Base-by-base conservation (phyloP, 2,329 filamentous ascomycete genomes). In the Botrytis byssoidea region DNA sequence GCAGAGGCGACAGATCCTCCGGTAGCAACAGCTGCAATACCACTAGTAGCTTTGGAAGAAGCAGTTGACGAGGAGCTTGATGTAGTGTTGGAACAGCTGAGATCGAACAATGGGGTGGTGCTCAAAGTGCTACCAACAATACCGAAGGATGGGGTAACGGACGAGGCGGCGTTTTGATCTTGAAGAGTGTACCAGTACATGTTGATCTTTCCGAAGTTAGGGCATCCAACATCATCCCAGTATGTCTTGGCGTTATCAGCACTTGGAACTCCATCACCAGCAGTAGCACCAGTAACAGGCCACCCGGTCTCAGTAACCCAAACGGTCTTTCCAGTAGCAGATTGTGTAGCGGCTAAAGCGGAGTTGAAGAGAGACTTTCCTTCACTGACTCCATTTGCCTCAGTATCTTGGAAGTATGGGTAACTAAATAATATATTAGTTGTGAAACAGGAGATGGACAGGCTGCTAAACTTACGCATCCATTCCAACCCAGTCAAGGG, bases 231-330 rank as follows among this genome's bases (percentile, higher is more conserved):
- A 64, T 91, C 85, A 78, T 93, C 86, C 92, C 93, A 97, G 87
- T 89, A 97, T n/a, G 83, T 87, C 85, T 93, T 86, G 61, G 94
- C 93, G 80, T 95, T 95, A 71, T 86, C 84, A 46, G 84, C 76
- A 51, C 85, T 90, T 9, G 94, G 86, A 16, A 91, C 86, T 59
- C 89, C 93, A 67, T 88, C 81, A 77, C 90, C 90, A 75, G 87
- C 83, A 1, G 84, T 86, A 76, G 88, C 84, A 73, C 94, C 94
- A 79, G 86, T 89, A 71, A 94, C 89, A 67, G 94, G 94, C 89
- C 93, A 96, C 77, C 94, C 94, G 25, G 93, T 96, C 87, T 97
- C 94, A 42, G 94, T 96, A 76, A 97, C 88, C 93, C 93, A 96
- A 78, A 97, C 88, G 29, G 88, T 85, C 86, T 94, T 95, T 80